Base-by-base conservation (phyloP, 2,329 filamentous ascomycete species). In the Aspergillus sp. region DNA sequence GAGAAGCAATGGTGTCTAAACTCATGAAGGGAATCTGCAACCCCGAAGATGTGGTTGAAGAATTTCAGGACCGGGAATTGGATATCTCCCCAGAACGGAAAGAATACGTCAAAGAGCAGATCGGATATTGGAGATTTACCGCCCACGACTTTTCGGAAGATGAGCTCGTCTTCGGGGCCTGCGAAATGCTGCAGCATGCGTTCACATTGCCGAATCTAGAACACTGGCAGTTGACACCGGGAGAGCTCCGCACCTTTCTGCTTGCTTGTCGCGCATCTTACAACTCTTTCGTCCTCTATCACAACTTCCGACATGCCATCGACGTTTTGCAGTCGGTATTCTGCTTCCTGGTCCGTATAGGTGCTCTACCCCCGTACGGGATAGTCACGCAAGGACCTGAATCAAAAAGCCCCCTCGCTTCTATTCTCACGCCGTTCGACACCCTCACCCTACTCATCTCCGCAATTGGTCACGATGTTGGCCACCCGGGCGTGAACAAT, bases 401-500 rank as follows among this genome's bases (percentile, higher is more conserved):
- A 55, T 57, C 65, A 1, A 75, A 56, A 83, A 89, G 83, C 2
- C 83, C 88, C 1, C 83, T 96, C 44, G 89, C 88, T 2, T 77
- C 81, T 42, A 78, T 97, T 20, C 77, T 99, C n/a, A 81, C 83
- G 45, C 91, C 93, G 0, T 90, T 96, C 59, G 92, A 97, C 70
- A 89, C 89, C 4, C 79, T 99, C 49, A 93, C 91, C 0, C 81
- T 99, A 2, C 81, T 99, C 43, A 88, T 97, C 59, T 93, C 93
- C 7, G 94, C 94, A n/a, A 95, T 99, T 65, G 94, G 94, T 40
- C 94, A 99, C 63, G 94, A 99, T 69, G 94, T 97, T 36, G 94
- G 94, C 19, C 94, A 99, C 68, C 94, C 94, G 0, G 94, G 94
- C 50, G 94, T 99, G 65, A 99, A 97, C 76, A 99, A 99, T 69